Evolutionary conservation across 208 protist species (phyloP), one percentile per base, ranked within the genome.

Genomic region (Acanthamoeba royreba): DNA sequence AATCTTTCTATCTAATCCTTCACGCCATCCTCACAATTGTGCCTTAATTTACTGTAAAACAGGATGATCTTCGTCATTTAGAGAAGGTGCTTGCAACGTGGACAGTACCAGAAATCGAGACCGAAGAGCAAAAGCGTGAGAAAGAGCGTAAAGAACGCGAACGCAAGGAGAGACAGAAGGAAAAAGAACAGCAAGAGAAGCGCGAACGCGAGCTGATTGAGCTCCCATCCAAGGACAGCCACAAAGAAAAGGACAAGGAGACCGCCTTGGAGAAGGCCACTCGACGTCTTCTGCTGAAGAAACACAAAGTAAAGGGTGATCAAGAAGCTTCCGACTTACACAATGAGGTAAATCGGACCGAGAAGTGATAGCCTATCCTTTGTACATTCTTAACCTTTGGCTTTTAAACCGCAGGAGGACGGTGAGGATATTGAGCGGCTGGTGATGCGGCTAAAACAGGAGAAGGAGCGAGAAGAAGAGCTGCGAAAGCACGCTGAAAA

Each of bases 341-440:
- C 81, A 87, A 61, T 43, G 40, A 49, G 40, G 83, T 90, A 66
- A 33, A 28, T n/a, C n/a, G n/a, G n/a, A n/a, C n/a, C n/a, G n/a
- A n/a, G n/a, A n/a, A n/a, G n/a, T n/a, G n/a, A n/a, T n/a, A n/a
- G n/a, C n/a, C n/a, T 31, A 15, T 15, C 19, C 7, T 33, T 11
- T 31, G 7, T 31, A 11, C 83, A 15, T 83, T 25, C 52, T 52
- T 28, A 33, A 38, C 22, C n/a, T n/a, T n/a, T n/a, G n/a, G n/a
- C n/a, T n/a, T n/a, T 40, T 42, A 9, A 13, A 85, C 40, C 25
- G 83, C 47, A 90, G 83, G 83, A 90, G 47, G 83, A 90, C 25
- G 83, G 83, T 25, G 83, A 90, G 38, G 83, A 90, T 35, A 69
- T 90, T 61, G 83, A 61, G 38, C 83, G 83, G 83, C 28, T 90